Evolutionary conservation across 352 stramenopile species (phyloP), one percentile per base, ranked within the genome.

Genomic region (Phytophthora kernoviae): DNA sequence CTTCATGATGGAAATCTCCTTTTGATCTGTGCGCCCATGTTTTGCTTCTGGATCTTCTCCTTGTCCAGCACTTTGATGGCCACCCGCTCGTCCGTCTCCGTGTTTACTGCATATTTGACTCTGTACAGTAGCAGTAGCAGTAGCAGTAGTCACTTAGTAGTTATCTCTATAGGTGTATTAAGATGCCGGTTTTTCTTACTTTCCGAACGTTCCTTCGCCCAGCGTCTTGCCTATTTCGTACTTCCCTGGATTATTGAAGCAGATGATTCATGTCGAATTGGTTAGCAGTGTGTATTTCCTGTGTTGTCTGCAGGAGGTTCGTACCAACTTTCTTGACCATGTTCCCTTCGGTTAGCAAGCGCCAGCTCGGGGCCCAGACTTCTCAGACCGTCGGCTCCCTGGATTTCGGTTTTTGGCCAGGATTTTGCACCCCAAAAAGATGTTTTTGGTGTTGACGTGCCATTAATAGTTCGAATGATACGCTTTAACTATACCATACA

Each of bases 1-100:
- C 79, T 98, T 99, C 95, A 99, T 99, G 60, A 99, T 98, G 10
- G 91, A 97, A 62, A 99, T 99, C 82, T 99, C 97, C 72, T 98
- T 98, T 99, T 99, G 70, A 99, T 96, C 80, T 99, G 97, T 27
- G 93, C 90, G 14, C 93, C 94, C 94, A 99, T 98, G 77, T 98
- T 98, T 70, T 99, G 94, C 72, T 98, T 98, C 72, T 99, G 94
- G 72, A 99, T 98, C 77, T 98, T 98, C 51, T 98, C 90, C 80
- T 99, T 99, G 74, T 99, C 95, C 58, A 99, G 81, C 62, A 98
- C 91, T 78, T 99, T 99, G 70, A 99, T 98, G 27, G 97, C 97
- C 58, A 98, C 96, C 39, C 88, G 87, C 73, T 98, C 89, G 46
- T 95, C 84, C 27, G 94, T 98, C 63, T 98, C 94, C 47, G 93